Base-by-base conservation (phyloP, 768 basidiomycete species). In the Auricularia cornea region DNA sequence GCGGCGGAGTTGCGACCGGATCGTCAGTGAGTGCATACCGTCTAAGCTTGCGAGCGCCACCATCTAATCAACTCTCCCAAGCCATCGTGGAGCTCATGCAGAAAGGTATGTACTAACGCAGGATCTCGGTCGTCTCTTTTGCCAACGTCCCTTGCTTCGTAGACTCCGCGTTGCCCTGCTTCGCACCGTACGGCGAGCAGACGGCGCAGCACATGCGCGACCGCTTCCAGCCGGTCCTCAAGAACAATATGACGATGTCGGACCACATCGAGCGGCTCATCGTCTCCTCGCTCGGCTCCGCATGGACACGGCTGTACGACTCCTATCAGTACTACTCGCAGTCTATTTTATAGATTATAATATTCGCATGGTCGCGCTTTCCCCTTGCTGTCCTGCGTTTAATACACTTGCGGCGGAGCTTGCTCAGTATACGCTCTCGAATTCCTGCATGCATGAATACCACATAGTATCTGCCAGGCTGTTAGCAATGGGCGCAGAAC, bases 291-390 rank as follows among this genome's bases (percentile, higher is more conserved):
- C 77, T 97, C 56, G 94, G 92, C 14, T 95, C 92, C 33, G 87
- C 91, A 66, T 98, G 95, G 89, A 98, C 97, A 40, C 81, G 94
- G 67, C 75, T 98, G 35, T 99, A 99, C 72, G 97, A 99, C 75
- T 97, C 93, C 92, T 95, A 88, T 76, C 93, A 95, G 80, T 95
- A 94, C 72, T 94, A 94, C 73, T 93, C 92, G 29, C 92, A 95
- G 73, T 93, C 90, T 60, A 93, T 94, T 79, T 71, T 93, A 65
- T 84, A 77, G 54, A 84, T 61, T 40, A 32, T 62, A 33, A 48
- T 48, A 48, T 48, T 48, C 38, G 44, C 44, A 20, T 23, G 23
- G 44, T 48, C 44, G 44, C 44, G 44, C 44, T 48, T 48, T 48
- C 20, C 20, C 20, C 8, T 40, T 18, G 38, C 38, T 8, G 18